These are phyloP conservation scores for Solanum bulbocastanum DNA, from an alignment of 257 asterid genomes.

Conservation along the genomic window DNA sequence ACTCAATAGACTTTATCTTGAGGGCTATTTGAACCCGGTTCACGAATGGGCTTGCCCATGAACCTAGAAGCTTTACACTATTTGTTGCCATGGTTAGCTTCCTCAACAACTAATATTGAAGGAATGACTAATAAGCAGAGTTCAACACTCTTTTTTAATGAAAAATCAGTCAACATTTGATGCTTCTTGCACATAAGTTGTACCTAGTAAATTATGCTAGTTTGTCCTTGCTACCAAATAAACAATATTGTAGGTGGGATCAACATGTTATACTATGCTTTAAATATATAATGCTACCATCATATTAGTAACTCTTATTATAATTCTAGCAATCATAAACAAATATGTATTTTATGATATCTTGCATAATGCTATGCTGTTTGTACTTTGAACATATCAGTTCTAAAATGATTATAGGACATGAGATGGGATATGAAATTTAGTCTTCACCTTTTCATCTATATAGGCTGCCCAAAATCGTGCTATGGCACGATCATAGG, in stretches of 20 bases:
- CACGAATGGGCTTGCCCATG: constrained; percentile 7
- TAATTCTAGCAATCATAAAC: neutral
- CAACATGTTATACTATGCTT: neutral
- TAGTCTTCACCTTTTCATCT: constrained; percentile 14
- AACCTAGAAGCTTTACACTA: neutral
- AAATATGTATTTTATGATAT: neutral
- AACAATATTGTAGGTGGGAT: neutral
- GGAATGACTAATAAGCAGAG: neutral
- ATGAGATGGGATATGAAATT: neutral
- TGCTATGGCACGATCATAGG: constrained; percentile 20
- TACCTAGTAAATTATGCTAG: neutral
- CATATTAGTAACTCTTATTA: neutral
- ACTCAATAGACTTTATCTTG: constrained; percentile 12
- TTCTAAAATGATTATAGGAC: neutral
- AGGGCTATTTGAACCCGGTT: constrained; percentile 22
- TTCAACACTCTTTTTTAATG: neutral
- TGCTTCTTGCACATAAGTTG: neutral
- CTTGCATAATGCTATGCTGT: neutral
- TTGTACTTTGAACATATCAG: neutral
- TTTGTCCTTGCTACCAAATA: neutral
- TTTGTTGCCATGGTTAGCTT: neutral
- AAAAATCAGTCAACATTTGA: neutral
- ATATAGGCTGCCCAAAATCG: constrained; percentile 30
- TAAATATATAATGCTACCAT: too few species aligned
- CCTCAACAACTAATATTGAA: neutral